These are phyloP conservation scores for Microsporum ferrugineum DNA, from an alignment of 2,329 filamentous ascomycete genomes.

Conservation along the genomic window DNA sequence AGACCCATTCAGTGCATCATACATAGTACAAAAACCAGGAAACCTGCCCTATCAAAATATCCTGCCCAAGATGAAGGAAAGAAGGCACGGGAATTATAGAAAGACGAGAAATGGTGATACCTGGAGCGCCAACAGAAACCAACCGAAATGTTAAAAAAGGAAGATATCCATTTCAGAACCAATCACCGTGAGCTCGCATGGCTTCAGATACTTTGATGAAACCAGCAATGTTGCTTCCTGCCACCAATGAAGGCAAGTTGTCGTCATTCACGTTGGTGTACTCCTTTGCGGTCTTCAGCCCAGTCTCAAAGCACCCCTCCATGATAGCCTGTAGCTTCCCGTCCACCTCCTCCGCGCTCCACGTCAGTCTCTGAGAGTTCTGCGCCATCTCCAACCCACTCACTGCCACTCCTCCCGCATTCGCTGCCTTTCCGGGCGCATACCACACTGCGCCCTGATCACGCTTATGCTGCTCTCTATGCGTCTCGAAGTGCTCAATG, in stretches of 20 bases:
- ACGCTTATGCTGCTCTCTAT: slow-evolving; percentile 50
- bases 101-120: not conserved
- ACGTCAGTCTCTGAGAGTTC: slow-evolving; percentile 77
- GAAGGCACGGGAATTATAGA: not conserved
- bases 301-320: slow-evolving; percentile 85
- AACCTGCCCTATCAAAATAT: not conserved
- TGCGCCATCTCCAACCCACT: slow-evolving; percentile 98
- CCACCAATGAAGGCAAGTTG: slow-evolving; percentile 79
- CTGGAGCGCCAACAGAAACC: not conserved
- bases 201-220: slow-evolving; percentile 92
- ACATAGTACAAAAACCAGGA: not conserved
- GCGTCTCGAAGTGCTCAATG: slow-evolving; percentile 72
- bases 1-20: not conserved
- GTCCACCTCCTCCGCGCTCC: slow-evolving; percentile 86
- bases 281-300: slow-evolving; percentile 76
- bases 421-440: slow-evolving; percentile 91
- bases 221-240: slow-evolving; percentile 92
- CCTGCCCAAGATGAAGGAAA: not conserved
- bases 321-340: slow-evolving; percentile 85
- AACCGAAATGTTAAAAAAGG: not conserved
- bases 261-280: slow-evolving; percentile 69
- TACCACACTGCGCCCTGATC: slow-evolving; percentile 66
- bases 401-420: slow-evolving; percentile 93
- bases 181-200: slow-evolving; percentile 95
- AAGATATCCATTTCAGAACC: slow-evolving; percentile 47